Percentiles rank a stretch among this genome's conserved stretches.
Conservation (phyloP, 2,329 filamentous ascomycete genomes). For the Aspergillus calidoustus region DNA sequence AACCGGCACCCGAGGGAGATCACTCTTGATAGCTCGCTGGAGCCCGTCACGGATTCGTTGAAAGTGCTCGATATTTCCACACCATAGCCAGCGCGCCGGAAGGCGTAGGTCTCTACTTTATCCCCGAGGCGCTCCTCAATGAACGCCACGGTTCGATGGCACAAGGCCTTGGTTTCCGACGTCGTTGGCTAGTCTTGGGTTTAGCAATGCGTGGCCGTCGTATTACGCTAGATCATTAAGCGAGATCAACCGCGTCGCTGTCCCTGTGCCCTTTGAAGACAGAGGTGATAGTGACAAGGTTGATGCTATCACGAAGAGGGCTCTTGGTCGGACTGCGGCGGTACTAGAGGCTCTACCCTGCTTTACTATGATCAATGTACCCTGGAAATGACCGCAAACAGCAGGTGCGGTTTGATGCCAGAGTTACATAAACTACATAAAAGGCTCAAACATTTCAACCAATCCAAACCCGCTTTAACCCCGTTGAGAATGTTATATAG, state of each 20-base stretch:
- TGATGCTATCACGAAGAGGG: background rate
- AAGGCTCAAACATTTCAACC: too few species aligned
- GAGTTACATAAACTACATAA: too few species aligned
- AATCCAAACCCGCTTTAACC: too few species aligned
- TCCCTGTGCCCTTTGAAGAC: background rate
- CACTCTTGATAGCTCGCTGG: background rate
- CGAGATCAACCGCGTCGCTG: background rate
- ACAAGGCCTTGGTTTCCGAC: background rate
- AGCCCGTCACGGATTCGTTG: background rate
- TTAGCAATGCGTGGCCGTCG: background rate
- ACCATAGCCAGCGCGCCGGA: background rate
- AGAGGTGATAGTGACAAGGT: background rate
- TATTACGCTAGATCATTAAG: background rate
- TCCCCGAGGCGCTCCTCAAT: background rate
- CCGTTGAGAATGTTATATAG: too few species aligned
- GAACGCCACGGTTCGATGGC: background rate
- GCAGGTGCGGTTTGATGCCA: too few species aligned
- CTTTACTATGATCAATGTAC: background rate
- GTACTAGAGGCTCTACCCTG: background rate
- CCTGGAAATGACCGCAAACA: background rate
- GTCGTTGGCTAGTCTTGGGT: background rate
- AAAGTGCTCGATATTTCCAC: background rate
- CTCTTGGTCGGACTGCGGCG: background rate
- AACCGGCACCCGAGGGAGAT: background rate
- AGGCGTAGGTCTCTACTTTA: background rate